Conservation (phyloP, 495 filamentous ascomycete genomes). For the Aspergillus coremiiformis region DNA sequence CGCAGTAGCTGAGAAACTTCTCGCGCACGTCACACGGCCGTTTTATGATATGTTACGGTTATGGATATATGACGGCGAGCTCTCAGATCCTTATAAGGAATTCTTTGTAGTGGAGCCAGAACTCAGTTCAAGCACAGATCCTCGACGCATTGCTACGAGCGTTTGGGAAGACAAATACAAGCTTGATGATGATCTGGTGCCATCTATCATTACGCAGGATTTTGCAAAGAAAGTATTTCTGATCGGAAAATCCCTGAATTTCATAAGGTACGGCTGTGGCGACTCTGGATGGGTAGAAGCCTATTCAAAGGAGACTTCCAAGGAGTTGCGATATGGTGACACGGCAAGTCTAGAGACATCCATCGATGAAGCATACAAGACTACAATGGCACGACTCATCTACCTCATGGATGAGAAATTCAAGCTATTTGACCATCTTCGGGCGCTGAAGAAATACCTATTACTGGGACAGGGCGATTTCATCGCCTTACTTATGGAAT, state of each 20-base stretch:
- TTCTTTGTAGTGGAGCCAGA: constrained; percentile 88
- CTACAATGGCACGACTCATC: constrained; percentile 93
- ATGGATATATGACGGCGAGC: constrained; percentile 98
- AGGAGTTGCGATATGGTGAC: constrained; percentile 88
- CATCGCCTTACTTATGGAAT: constrained; percentile 96
- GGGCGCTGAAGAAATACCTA: constrained; percentile 89
- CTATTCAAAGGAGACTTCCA: constrained; percentile 90
- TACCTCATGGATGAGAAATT: constrained; percentile 90
- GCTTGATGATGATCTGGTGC: constrained; percentile 76
- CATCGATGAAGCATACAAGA: constrained; percentile 95
- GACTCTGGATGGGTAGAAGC: constrained; percentile 93
- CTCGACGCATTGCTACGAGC: constrained; percentile 65
- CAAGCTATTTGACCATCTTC: constrained; percentile 84
- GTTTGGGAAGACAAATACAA: constrained; percentile 99
- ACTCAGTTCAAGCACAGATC: constrained; percentile 38
- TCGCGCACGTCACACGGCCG: constrained; percentile 85
- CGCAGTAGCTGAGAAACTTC: constrained; percentile 85
- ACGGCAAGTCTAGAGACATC: constrained; percentile 84
- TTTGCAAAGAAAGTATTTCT: constrained; percentile 94
- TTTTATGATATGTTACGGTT: constrained; percentile 95
- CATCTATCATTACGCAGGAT: constrained; percentile 82
- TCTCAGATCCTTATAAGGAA: constrained; percentile 90
- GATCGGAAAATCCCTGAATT: constrained; percentile 96
- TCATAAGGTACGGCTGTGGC: constrained; percentile 89
- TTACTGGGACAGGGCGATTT: constrained; percentile 95